Conservation (phyloP, 495 filamentous ascomycete genomes). For the Patellaria atrata region DNA sequence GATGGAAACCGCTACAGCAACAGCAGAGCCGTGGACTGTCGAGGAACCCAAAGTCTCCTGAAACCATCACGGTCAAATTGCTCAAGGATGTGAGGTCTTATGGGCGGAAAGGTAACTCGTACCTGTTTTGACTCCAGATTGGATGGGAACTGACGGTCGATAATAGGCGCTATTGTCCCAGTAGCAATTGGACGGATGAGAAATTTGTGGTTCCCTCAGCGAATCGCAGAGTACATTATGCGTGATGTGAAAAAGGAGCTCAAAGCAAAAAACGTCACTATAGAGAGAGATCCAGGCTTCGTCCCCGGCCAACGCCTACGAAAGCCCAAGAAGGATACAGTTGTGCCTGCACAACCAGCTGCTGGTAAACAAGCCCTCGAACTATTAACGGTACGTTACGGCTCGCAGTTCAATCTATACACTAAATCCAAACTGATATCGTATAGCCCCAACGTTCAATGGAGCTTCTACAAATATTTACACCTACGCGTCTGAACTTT, state of each 20-base stretch:
- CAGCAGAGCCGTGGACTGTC: slow-evolving; percentile 39
- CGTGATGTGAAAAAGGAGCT: slow-evolving; percentile 29
- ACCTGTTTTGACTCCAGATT: background rate
- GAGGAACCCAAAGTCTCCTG: slow-evolving; percentile 32
- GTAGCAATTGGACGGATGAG: slow-evolving; percentile 40
- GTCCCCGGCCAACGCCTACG: background rate
- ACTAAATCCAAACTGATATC: slow-evolving; percentile 8
- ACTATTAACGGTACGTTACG: no score
- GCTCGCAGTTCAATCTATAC: background rate
- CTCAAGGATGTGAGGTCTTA: slow-evolving; percentile 43
- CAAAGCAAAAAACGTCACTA: slow-evolving; percentile 25
- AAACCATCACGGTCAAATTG: slow-evolving; percentile 44
- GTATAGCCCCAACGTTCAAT: slow-evolving; percentile 33
- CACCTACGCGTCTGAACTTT: slow-evolving; percentile 38
- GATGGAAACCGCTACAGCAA: slow-evolving; percentile 18
- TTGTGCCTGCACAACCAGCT: background rate
- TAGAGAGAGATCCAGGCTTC: slow-evolving; percentile 34
- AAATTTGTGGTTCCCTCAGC: slow-evolving; percentile 38
- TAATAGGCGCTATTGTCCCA: slow-evolving; percentile 40
- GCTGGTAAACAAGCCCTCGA: no score
- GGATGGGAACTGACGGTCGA: background rate
- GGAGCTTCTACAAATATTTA: slow-evolving; percentile 33
- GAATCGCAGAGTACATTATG: slow-evolving; percentile 42
- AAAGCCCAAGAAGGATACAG: slow-evolving; percentile 5
- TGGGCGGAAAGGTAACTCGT: slow-evolving; percentile 40